Conservation (phyloP, 1,284 basidiomycete species). For the Tilletia horrida region DNA sequence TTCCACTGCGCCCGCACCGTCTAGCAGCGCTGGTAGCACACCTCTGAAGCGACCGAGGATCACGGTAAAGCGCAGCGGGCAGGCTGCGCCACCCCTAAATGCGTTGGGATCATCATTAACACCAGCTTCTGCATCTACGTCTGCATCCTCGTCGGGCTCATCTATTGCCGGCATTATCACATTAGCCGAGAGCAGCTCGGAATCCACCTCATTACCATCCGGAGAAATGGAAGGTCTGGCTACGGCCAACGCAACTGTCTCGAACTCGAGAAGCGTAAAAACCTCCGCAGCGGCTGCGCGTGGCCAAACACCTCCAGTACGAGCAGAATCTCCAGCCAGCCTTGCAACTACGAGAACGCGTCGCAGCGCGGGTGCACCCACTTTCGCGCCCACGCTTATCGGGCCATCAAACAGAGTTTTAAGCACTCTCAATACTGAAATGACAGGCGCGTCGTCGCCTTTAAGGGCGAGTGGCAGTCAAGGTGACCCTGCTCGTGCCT, state of each 20-base stretch:
- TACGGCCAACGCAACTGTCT: no score
- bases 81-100: background rate
- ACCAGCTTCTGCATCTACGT: background rate
- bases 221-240: no score
- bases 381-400: background rate
- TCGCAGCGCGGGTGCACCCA: background rate
- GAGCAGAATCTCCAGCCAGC: background rate
- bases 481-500: no score
- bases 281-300: background rate
- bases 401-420: background rate
- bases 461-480: no score
- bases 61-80: slow-evolving; percentile 1
- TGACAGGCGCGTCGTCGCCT: no score
- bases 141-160: background rate
- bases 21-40: background rate
- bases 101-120: background rate
- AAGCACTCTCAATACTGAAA: no score
- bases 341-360: background rate
- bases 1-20: background rate
- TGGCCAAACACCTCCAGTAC: slow-evolving; percentile 2
- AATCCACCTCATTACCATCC: background rate
- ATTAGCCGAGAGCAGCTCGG: background rate
- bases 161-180: background rate
- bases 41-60: slow-evolving; percentile 7
- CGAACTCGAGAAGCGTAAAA: no score